Conservation (phyloP, 2,329 filamentous ascomycete species). For the Intubia oerlemansii region DNA sequence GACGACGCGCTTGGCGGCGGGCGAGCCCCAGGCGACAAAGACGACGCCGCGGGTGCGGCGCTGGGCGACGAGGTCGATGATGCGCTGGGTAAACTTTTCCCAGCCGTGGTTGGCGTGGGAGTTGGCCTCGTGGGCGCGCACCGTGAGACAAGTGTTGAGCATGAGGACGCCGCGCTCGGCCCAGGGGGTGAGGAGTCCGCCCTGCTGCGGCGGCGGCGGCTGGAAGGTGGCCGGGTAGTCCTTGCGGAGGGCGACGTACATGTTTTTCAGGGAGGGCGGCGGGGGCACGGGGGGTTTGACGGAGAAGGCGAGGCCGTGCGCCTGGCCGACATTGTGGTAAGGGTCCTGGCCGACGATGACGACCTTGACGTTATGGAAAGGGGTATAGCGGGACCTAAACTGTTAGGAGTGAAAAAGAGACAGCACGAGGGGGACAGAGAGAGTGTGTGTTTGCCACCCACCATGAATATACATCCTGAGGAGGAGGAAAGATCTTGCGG, state of each 20-base stretch:
- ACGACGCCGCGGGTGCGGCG: constrained; percentile 66
- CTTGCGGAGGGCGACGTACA: constrained; percentile 71
- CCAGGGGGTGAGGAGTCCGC: constrained; percentile 79
- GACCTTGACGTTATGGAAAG: constrained; percentile 69
- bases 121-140: constrained; percentile 73
- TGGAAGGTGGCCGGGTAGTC: constrained; percentile 66
- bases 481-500: constrained; percentile 70
- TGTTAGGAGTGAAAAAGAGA: neutral
- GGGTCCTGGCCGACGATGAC: constrained; percentile 94
- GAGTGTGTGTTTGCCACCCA: too few relatives aligned
- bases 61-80: constrained; percentile 70
- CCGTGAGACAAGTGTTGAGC: constrained; percentile 87
- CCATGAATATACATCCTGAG: constrained; percentile 88
- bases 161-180: constrained; percentile 81
- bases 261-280: constrained; percentile 80
- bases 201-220: constrained; percentile 56
- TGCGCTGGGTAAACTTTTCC: constrained; percentile 81
- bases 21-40: constrained; percentile 83
- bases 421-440: neutral
- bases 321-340: constrained; percentile 90
- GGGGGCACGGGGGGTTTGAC: constrained; percentile 75
- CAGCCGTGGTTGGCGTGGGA: constrained; percentile 73
- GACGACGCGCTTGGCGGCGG: constrained; percentile 58
- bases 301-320: constrained; percentile 89
- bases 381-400: constrained; percentile 84